These are phyloP conservation scores for Angophora floribunda DNA, from an alignment of 345 rosid species.

Conservation along the genomic window DNA sequence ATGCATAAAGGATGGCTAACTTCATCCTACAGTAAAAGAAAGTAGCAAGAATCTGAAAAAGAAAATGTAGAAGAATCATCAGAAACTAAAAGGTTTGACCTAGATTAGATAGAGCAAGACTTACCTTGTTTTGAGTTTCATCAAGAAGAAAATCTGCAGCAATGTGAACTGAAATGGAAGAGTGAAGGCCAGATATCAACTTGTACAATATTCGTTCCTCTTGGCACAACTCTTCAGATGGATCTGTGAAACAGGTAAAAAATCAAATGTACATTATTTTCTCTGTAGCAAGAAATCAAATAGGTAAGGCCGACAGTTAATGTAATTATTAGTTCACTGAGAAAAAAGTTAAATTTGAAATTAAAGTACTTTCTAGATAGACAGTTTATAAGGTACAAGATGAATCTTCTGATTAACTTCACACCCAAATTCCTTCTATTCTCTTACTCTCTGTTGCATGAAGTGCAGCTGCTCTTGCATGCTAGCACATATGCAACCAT, in stretches of 20 bases:
- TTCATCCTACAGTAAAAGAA: background rate
- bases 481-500: background rate
- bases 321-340: background rate
- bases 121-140: conserved; percentile 56
- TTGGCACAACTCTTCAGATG: conserved; percentile 66
- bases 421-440: background rate
- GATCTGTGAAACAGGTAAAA: conserved; percentile 31
- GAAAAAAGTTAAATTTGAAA: background rate
- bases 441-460: background rate
- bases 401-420: background rate
- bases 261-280: background rate
- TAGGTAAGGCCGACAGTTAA: background rate
- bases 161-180: conserved; percentile 86
- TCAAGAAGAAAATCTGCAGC: conserved; percentile 89
- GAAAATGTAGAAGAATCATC: background rate
- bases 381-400: background rate
- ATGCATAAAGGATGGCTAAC: background rate
- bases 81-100: background rate
- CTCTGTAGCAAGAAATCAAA: background rate
- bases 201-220: conserved; percentile 86
- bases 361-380: background rate
- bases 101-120: background rate
- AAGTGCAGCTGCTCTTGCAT: background rate
- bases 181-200: conserved; percentile 93
- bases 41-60: background rate